Evolutionary conservation across 352 stramenopile species (phyloP), one percentile per base, ranked within the genome.

Genomic region (Pythium aquatile): DNA sequence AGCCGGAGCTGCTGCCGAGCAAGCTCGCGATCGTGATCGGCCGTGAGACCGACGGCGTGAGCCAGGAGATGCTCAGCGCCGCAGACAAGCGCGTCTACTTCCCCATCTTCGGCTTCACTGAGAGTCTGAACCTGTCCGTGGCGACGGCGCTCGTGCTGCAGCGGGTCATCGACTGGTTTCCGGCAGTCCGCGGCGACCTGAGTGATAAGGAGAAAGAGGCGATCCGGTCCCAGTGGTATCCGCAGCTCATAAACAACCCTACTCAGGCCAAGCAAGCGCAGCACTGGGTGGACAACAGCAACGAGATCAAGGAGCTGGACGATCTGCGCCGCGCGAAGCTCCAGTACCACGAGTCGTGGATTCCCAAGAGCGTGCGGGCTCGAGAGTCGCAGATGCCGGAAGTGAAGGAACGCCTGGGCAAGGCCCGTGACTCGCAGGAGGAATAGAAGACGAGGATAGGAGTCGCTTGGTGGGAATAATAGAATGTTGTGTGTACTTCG

Each of bases 21-120:
- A 94, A 90, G 56, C 70, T 98, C 17, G 94, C 94, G 8, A 75
- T 98, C 61, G 90, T 98, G 14, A 97, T 98, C 65, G 94, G 94
- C 32, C 94, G 92, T 0, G 94, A 98, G 76, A 93, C 80, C 17
- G 90, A 97, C 63, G 94, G 94, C 35, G 93, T 96, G 57, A 96
- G 88, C 42, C 55, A 58, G 13, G 87, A 97, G 70, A 96, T 98
- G 82, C 78, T 98, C 39, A 63, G 79, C 28, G 75, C 81, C 8
- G 89, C 90, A 7, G 87, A 98, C 69, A 72, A 87, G 68, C 86
- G 93, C 26, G 88, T 98, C 3, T 98, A 98, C 70, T 83, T 98
- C 55, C 94, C 94, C 26, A 82, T 98, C 47, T 83, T 93, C 55
- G 94, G 94, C 39, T 98, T 98, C 82, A 94, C 90, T 10, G 94